phyloP scores from a whole-genome alignment of 2,329 filamentous ascomycete genomes.

The Bimuria novae-zelandiae region DNA sequence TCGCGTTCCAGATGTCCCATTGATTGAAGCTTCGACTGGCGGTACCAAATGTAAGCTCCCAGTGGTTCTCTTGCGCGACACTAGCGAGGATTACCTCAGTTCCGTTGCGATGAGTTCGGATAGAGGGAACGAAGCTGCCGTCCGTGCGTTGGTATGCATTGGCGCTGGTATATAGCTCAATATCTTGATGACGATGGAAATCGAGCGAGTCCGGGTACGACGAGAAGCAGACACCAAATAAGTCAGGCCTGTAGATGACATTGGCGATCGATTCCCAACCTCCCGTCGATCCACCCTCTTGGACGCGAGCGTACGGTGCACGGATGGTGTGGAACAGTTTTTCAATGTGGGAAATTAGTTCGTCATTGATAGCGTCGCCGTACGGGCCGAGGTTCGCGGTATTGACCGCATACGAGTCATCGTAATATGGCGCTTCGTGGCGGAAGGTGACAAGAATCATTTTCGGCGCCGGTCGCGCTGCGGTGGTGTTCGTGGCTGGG shows the following conservation, averaged over 20 bases:
- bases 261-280: constrained; percentile 45
- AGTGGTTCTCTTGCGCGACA: constrained; percentile 43
- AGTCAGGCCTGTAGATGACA: constrained; percentile 45
- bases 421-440: constrained; percentile 46
- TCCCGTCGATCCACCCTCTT: constrained; percentile 46
- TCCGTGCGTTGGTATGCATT: constrained; percentile 38
- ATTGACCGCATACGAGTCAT: constrained; percentile 48
- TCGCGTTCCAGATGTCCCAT: constrained; percentile 47
- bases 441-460: constrained; percentile 46
- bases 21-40: constrained; percentile 40
- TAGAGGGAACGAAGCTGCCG: constrained; percentile 38
- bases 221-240: constrained; percentile 46
- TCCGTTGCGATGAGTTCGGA: constrained; percentile 33
- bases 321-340: constrained; percentile 42
- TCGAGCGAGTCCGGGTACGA: constrained; percentile 46
- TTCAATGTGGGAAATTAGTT: constrained; percentile 44
- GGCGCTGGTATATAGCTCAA: constrained; percentile 36
- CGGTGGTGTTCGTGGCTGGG: constrained; percentile 28
- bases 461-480: constrained; percentile 37
- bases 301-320: constrained; percentile 44
- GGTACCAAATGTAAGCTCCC: constrained; percentile 46
- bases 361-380: constrained; percentile 49
- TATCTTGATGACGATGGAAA: constrained; percentile 46
- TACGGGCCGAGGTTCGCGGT: constrained; percentile 47
- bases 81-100: constrained; percentile 32